Base-by-base conservation (phyloP, 306 rosid genomes). In the Nissolia schottii region DNA sequence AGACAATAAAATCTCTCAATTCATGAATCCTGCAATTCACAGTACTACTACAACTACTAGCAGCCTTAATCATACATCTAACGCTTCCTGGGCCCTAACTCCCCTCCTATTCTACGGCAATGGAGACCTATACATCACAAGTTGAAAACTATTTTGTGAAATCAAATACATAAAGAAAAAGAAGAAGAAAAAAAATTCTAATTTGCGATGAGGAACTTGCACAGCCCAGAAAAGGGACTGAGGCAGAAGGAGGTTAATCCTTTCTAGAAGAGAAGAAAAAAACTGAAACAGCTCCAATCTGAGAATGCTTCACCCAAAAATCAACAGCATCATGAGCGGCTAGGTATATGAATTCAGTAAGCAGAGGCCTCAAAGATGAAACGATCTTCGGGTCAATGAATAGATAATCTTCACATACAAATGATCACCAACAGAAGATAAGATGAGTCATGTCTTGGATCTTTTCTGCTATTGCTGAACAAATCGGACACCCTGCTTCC, bases 401-500 rank as follows among this genome's bases (percentile, higher is more conserved):
- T 79, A 22, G 78, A 41, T 53, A 60, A 78, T 58, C 74, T 74
- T 61, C 62, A 14, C 38, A 48, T 9, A 37, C n/a, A 61, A 56
- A 53, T 28, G 15, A 37, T 74, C 73, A 56, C 62, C 72, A 66
- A 16, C 43, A 50, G 15, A 14, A 37, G 37, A 70, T 24, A 32
- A 34, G 70, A 9, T 67, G 48, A 58, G 61, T 29, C 59, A 77
- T 43, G 77, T 77, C 77, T 72, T 80, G 75, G 86, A 84, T 71
- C 96, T 85, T 87, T 91, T 95, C 81, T 54, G 89, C 83, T 86
- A 84, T 74, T 90, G 92, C 37, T 92, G 87, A 73, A 90, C 89
- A 28, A 93, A 89, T 16, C 96, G 96, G 51, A 84, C 83, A n/a
- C 96, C 98, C 85, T 88, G 96, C 71, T 90, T 87, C 49, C 89